A percentile compares a stretch with the other conserved stretches of the same genome.
Evolutionary conservation across 345 rosid genomes (phyloP).

Genomic region (Sapria himalayana): DNA sequence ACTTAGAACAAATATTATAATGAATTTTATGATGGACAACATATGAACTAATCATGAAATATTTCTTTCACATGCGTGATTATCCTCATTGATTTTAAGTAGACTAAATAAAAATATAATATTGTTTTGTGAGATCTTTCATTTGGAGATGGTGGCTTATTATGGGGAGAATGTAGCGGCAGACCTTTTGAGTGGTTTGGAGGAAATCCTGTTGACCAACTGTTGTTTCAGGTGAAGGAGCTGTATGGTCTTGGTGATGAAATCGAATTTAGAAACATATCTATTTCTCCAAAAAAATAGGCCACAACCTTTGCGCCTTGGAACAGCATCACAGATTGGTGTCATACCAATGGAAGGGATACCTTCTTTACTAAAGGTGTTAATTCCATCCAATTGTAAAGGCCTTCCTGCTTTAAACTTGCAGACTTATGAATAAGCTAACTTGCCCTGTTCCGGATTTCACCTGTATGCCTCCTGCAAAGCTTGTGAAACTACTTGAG

Average conservation of each 20-base stretch:
- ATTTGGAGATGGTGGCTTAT: constrained; percentile 79
- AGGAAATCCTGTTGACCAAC: constrained; percentile 45
- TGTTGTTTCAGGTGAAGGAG: constrained; percentile 66
- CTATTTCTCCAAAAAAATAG: constrained; percentile 51
- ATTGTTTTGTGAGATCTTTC: no score
- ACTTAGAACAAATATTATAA: no score
- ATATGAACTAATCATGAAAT: no score
- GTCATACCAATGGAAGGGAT: constrained; percentile 88
- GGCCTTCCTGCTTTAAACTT: constrained; percentile 56
- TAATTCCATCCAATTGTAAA: constrained; percentile 68
- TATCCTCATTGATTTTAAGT: no score
- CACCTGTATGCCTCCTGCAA: constrained; percentile 70
- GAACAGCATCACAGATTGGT: constrained; percentile 96
- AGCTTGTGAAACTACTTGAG: constrained; percentile 96
- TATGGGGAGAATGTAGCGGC: constrained; percentile 84
- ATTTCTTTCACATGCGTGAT: no score
- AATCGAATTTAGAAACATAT: constrained; percentile 54
- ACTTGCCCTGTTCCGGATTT: constrained; percentile 78
- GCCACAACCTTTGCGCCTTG: constrained; percentile 68
- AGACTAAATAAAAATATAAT: no score
- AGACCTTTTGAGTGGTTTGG: constrained; percentile 85
- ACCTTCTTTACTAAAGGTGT: constrained; percentile 79
- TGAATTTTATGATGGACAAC: no score
- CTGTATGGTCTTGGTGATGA: constrained; percentile 75
- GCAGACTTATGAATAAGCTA: constrained; percentile 67